Evolutionary conservation across 1,284 basidiomycete species (phyloP).

Genomic region (Tetrapyrgos nigripes): DNA sequence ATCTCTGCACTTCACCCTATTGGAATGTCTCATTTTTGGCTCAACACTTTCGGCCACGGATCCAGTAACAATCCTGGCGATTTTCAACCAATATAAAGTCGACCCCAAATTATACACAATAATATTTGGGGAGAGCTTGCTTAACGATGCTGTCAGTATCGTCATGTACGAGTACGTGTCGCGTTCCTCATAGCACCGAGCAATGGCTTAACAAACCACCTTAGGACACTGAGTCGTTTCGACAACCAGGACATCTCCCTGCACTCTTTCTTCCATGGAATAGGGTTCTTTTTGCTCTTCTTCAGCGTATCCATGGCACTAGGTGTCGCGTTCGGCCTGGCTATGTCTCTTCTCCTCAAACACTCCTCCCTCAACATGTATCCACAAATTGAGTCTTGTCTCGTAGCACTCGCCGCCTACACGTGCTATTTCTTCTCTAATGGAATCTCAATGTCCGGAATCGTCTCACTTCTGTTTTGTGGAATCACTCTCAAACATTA

Average conservation of each 20-base stretch:
- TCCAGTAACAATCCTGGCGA: slow-evolving; percentile 97
- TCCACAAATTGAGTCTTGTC: slow-evolving; percentile 92
- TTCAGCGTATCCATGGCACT: slow-evolving; percentile 95
- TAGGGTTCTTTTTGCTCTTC: slow-evolving; percentile 95
- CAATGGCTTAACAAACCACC: slow-evolving; percentile 1
- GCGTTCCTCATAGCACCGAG: slow-evolving; percentile 4
- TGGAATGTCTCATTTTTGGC: slow-evolving; percentile 96
- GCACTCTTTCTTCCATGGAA: slow-evolving; percentile 91
- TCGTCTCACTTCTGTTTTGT: slow-evolving; percentile 97
- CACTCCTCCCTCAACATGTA: slow-evolving; percentile 90
- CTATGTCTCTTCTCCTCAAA: slow-evolving; percentile 92
- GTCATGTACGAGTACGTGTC: slow-evolving; percentile 99
- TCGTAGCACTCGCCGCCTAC: slow-evolving; percentile 94
- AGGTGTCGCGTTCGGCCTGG: slow-evolving; percentile 91
- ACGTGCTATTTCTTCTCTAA: slow-evolving; percentile 99
- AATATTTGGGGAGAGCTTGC: slow-evolving; percentile 96
- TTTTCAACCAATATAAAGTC: slow-evolving; percentile 99
- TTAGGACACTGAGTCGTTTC: slow-evolving; percentile 90
- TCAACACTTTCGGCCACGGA: slow-evolving; percentile 98
- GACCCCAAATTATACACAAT: slow-evolving; percentile 98
- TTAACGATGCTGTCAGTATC: slow-evolving; percentile 99
- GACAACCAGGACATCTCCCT: slow-evolving; percentile 90
- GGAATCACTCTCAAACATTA: slow-evolving; percentile 99
- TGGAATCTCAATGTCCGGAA: slow-evolving; percentile 93
- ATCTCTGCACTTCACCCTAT: slow-evolving; percentile 77